Base-by-base conservation (phyloP, 352 stramenopile species). In the Globisporangium spiculum region DNA sequence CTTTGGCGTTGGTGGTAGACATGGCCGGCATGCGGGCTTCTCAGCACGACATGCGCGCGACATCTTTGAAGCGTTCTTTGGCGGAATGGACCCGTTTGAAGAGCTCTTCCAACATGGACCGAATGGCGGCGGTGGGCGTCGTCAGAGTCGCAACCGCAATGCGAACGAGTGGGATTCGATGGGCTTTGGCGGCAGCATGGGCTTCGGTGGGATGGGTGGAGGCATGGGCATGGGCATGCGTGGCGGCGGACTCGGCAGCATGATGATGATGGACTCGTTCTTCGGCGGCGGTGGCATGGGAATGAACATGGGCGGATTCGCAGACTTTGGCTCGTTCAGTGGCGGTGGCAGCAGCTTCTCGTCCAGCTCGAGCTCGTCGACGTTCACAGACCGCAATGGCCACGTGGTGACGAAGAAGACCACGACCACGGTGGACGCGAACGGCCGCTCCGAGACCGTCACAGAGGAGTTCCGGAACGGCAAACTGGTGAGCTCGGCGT, bases 391-490 rank as follows among this genome's bases (percentile, higher is more conserved):
- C 57, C 82, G 73, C 24, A 90, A 82, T 58, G 87, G 87, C 7
- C 79, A 88, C 44, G 63, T 83, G n/a, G 75, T 95, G n/a, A 91
- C 74, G 6, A 87, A 88, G 65, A 92, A 89, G 72, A 93, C 84
- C 48, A 92, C 76, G 32, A 91, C 83, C 4, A 93, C 78, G 0
- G 75, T 75, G 4, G 79, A 79, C 18, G 34, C 74, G 0, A 79
- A 87, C 65, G 87, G 87, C 26, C 75, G 75, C 6, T 70, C 71
- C 0, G 79, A 92, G 67, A 90, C 82, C 2, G 61, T 86, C 14
- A 90, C 82, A 26, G 85, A 95, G 55, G 85, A 93, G 63, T 95
- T 76, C 63, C 66, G 75, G n/a, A 87, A 93, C 60, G 87, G 87
- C 2, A 80, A 79, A 3, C 71, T 93, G 26, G 69, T 88, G 16